A percentile compares a stretch with the other conserved stretches of the same genome.
phyloP scores from a whole-genome alignment of 108 stramenopile species.

The Cyclotella kingstonii region DNA sequence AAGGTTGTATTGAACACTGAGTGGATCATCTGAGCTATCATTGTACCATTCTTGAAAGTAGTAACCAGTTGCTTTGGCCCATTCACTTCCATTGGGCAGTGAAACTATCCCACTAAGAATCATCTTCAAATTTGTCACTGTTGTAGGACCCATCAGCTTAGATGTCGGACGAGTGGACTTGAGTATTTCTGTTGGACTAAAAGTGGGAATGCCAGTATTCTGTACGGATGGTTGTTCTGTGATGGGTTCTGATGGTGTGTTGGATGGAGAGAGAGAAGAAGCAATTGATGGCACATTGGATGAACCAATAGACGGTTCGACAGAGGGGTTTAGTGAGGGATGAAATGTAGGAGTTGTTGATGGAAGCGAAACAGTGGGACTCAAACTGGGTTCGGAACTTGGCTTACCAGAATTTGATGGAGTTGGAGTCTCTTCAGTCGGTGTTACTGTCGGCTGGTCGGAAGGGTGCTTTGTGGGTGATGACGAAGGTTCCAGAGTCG shows the following conservation, averaged over 20 bases:
- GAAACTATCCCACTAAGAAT: slow-evolving; percentile 10
- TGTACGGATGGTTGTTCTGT: not conserved
- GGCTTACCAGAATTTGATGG: slow-evolving; percentile 15
- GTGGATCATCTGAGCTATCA: not conserved
- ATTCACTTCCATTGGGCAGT: slow-evolving; percentile 4
- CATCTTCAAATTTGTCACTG: slow-evolving; percentile 11
- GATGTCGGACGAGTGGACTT: slow-evolving; percentile 5
- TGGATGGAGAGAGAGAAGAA: not conserved
- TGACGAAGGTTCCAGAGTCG: not conserved
- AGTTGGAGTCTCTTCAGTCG: not conserved
- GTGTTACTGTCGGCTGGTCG: not conserved
- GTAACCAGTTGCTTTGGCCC: slow-evolving; percentile 17
- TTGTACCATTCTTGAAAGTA: slow-evolving; percentile 25
- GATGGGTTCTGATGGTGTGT: not conserved
- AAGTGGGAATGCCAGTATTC: not conserved
- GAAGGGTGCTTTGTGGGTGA: slow-evolving; percentile 4
- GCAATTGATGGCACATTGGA: not conserved
- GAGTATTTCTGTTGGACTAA: not conserved
- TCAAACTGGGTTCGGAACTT: not conserved
- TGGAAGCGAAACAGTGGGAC: slow-evolving; percentile 6
- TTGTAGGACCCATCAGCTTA: slow-evolving; percentile 13
- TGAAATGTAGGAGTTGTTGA: slow-evolving; percentile 7
- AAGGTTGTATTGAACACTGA: slow-evolving; percentile 8
- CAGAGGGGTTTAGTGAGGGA: slow-evolving; percentile 6
- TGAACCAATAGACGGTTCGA: not conserved